Base-by-base conservation (phyloP, 495 filamentous ascomycete species). In the Penicillium coffeae region DNA sequence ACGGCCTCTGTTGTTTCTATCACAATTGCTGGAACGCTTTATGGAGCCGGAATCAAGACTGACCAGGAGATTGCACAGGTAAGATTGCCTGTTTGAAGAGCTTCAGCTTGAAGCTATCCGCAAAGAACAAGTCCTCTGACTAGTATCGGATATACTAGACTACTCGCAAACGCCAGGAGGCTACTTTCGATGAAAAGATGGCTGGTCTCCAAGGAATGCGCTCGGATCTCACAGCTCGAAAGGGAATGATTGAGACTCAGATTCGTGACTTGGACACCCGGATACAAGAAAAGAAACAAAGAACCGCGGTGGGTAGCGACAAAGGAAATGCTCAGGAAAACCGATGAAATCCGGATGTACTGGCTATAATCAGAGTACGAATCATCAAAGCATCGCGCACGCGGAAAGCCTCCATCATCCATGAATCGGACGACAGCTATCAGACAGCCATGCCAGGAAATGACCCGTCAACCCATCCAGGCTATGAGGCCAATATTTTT, bases 241-340 rank as follows among this genome's bases (percentile, higher is more conserved):
- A 71, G 59, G 59, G 63, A 10, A 72, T 71, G 32, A 56, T 86
- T 32, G 78, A 85, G 58, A 71, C 62, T 38, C 84, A 85, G 64
- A 75, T 86, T 21, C 65, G 60, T 2, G 69, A 78, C 34, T 25
- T 83, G 30, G 75, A 81, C 45, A 59, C 61, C 12, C 70, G 67
- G 41, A 64, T 75, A 39, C 60, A 68, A 41, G 66, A 68, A 40
- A 68, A 66, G 53, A 62, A 66, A 47, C 54, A 63, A 41, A 67
- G 66, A 38, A 55, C 50, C 15, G 27, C 62, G 25, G 54, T 47
- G 13, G 49, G 52, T 1, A 37, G 47, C 14, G 60, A 61, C 21
- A 59, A 57, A 25, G 53, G 50, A 7, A 50, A 48, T 10, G 46
- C 55, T 1, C 55, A 54, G 7, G 48, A 57, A 21, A 44, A 53